Conservation (phyloP, 371 early-diverging fungal genomes). For the Mortierella sp. region DNA sequence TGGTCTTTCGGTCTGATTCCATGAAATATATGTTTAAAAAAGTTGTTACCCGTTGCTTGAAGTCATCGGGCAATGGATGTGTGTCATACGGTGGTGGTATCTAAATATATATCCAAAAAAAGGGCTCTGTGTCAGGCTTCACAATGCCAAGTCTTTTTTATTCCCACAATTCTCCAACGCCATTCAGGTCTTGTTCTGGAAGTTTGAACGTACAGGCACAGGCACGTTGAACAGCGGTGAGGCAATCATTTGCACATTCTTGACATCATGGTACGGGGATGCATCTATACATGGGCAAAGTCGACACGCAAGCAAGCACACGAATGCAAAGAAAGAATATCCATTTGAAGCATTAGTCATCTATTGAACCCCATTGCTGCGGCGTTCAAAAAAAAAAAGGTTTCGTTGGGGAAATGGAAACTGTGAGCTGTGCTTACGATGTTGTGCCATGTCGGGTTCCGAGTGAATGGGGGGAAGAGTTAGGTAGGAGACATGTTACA, state of each 20-base stretch:
- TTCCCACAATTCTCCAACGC: too few species aligned
- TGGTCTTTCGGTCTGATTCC: too few species aligned
- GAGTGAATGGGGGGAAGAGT: too few species aligned
- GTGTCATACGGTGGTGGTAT: slow-evolving; percentile 49
- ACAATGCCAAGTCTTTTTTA: slow-evolving; percentile 2
- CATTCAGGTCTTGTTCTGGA: too few species aligned
- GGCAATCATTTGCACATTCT: slow-evolving; percentile 50
- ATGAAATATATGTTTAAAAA: neutral
- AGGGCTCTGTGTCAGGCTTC: neutral
- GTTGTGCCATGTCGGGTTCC: slow-evolving; percentile 49
- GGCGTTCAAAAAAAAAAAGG: slow-evolving; percentile 2
- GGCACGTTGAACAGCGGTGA: slow-evolving; percentile 50
- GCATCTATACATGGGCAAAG: too few species aligned
- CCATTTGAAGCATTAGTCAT: too few species aligned
- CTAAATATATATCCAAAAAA: slow-evolving; percentile 10
- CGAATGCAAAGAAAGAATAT: too few species aligned
- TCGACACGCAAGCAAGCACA: too few species aligned
- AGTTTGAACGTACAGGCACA: slow-evolving; percentile 20
- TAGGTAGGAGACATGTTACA: too few species aligned
- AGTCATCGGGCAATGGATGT: slow-evolving; percentile 38
- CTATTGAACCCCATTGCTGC: too few species aligned
- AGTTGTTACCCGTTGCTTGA: slow-evolving; percentile 28
- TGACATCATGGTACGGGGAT: slow-evolving; percentile 53
- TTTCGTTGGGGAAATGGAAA: neutral
- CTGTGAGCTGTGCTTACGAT: slow-evolving; percentile 30